A percentile compares a stretch with the other conserved stretches of the same genome.
Conservation (phyloP, 2,329 filamentous ascomycete genomes). For the Fusarium decemcellulare region DNA sequence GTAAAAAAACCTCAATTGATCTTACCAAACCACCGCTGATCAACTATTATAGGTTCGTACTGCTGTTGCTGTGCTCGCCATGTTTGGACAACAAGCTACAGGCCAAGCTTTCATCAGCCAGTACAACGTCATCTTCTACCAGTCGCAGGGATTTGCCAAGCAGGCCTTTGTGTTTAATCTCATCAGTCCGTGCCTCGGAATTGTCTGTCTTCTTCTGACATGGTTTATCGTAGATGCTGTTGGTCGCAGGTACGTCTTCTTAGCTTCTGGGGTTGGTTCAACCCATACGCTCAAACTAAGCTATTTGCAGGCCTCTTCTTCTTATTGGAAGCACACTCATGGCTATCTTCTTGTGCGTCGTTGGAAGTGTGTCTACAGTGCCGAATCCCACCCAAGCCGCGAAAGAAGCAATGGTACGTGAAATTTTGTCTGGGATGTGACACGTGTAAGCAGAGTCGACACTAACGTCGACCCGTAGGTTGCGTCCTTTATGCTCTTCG, state of each 20-base stretch:
- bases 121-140: conserved; percentile 49
- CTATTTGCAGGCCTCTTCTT: conserved; percentile 10
- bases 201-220: conserved; percentile 32
- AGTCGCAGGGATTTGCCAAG: conserved; percentile 42
- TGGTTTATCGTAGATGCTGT: conserved; percentile 46
- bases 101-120: conserved; percentile 49
- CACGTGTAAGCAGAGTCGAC: too few species aligned
- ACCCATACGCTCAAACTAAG: neutral
- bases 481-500: neutral
- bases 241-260: conserved; percentile 40
- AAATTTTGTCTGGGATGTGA: too few species aligned
- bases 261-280: too few species aligned
- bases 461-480: too few species aligned
- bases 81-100: conserved; percentile 51
- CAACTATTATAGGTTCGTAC: conserved; percentile 21
- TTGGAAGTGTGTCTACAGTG: conserved; percentile 38
- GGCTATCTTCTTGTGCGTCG: conserved; percentile 42
- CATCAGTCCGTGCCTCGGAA: conserved; percentile 24
- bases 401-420: neutral
- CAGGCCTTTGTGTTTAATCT: conserved; percentile 46
- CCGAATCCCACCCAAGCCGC: neutral
- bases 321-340: conserved; percentile 43
- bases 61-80: conserved; percentile 44
- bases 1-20: too few species aligned
- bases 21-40: too few species aligned